These are phyloP conservation scores for Melampsora larici-populina DNA, from an alignment of 1,284 basidiomycete species.

Conservation along the genomic window DNA sequence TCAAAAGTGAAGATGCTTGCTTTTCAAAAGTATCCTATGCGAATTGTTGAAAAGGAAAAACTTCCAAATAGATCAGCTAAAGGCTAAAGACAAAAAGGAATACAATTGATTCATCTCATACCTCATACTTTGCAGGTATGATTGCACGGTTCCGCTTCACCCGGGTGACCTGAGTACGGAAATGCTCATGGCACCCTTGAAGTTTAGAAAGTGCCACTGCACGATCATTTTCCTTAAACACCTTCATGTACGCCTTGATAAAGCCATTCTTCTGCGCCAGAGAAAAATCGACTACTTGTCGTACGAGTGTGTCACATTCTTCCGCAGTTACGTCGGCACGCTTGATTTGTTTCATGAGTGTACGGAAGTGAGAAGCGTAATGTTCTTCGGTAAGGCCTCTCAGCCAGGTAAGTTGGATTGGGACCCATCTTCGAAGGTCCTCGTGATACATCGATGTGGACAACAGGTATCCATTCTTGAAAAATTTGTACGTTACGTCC, in stretches of 20 bases:
- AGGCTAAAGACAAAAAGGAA: no score
- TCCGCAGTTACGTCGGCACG: neutral
- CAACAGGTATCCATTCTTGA: slow-evolving; percentile 6
- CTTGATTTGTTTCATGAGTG: neutral
- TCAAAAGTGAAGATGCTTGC: neutral
- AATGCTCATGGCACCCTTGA: slow-evolving; percentile 12
- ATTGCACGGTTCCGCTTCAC: neutral
- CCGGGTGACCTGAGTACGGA: neutral
- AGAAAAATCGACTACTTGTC: no score
- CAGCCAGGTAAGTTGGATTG: slow-evolving; percentile 2
- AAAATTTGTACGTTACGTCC: slow-evolving; percentile 6
- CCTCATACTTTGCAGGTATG: neutral
- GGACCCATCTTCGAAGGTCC: neutral
- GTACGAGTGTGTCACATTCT: neutral
- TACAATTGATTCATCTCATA: no score
- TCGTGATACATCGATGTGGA: slow-evolving; percentile 9
- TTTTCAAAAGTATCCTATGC: neutral
- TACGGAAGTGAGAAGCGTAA: slow-evolving; percentile 10
- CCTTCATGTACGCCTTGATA: slow-evolving; percentile 3
- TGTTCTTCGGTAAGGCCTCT: neutral
- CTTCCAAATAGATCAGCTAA: no score
- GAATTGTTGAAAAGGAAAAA: neutral
- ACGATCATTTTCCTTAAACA: neutral
- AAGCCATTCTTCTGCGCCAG: no score
- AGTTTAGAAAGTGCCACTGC: neutral